Percentiles rank a stretch among this genome's conserved stretches.
These are phyloP conservation scores for Perkinsus olseni DNA, from an alignment of 169 alveolate species.

Conservation along the genomic window DNA sequence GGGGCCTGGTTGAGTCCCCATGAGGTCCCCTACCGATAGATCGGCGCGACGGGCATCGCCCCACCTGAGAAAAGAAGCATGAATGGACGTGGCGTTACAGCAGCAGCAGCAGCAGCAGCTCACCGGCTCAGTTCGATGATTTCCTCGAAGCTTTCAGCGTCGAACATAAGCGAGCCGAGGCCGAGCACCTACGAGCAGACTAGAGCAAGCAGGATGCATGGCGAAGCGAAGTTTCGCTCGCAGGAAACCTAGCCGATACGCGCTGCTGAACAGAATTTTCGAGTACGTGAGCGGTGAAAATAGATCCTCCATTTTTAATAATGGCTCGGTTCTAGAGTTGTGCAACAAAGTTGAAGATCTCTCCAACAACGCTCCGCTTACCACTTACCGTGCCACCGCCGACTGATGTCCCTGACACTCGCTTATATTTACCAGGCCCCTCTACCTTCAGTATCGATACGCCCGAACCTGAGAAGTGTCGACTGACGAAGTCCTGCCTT, in stretches of 20 bases:
- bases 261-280: too few species aligned
- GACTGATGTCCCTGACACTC: slow-evolving; percentile 62
- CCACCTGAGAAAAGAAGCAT: background rate
- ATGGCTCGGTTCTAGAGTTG: too few species aligned
- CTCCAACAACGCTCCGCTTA: slow-evolving; percentile 19
- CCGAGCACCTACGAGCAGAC: background rate
- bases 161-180: background rate
- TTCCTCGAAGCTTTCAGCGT: background rate
- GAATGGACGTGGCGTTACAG: background rate
- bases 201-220: too few species aligned
- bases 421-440: background rate
- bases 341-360: too few species aligned
- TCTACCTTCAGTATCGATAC: slow-evolving; percentile 59
- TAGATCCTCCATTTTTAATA: too few species aligned
- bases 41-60: background rate
- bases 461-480: slow-evolving; percentile 65
- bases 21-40: background rate
- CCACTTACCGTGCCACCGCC: slow-evolving; percentile 76
- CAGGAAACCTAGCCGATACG: too few species aligned
- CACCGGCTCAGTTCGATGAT: background rate
- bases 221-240: too few species aligned
- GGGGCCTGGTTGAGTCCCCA: background rate
- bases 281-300: too few species aligned
- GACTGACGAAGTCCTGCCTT: too few species aligned
- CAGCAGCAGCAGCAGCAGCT: background rate